Conservation (phyloP, 1,139 yeast genomes). For the Hyphopichia buzzinii region DNA sequence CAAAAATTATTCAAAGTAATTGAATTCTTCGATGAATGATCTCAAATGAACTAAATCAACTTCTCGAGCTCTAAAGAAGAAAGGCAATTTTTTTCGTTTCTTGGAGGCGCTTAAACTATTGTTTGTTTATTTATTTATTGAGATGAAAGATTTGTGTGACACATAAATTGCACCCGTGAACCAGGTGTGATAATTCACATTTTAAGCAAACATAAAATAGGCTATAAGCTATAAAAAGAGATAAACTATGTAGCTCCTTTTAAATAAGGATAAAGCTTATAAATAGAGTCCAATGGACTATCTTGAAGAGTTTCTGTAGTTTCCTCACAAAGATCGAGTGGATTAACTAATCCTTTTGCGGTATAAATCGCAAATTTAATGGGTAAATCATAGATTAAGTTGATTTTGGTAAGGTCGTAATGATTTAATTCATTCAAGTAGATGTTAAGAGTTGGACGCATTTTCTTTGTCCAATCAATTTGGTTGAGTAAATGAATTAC, state of each 20-base stretch:
- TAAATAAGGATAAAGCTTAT: slow-evolving; percentile 2
- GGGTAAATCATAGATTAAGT: slow-evolving; percentile 2
- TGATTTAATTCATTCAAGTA: neutral
- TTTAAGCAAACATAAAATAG: neutral
- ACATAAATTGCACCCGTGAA: slow-evolving; percentile 1
- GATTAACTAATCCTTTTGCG: neutral
- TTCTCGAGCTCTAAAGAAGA: too few relatives aligned
- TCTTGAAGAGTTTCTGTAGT: neutral
- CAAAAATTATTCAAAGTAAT: too few relatives aligned
- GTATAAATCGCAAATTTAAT: neutral
- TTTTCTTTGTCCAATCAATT: neutral
- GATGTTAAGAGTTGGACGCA: slow-evolving; percentile 1
- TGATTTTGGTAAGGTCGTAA: neutral
- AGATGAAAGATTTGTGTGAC: neutral
- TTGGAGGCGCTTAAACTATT: neutral
- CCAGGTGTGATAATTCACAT: neutral
- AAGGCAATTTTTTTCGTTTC: too few relatives aligned
- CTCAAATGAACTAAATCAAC: too few relatives aligned
- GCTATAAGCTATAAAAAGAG: neutral
- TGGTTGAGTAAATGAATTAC: slow-evolving; percentile 1
- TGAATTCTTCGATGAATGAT: too few relatives aligned
- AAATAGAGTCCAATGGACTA: slow-evolving; percentile 1
- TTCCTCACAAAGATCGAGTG: neutral
- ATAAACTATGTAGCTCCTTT: neutral
- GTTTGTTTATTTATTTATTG: neutral